A percentile compares a stretch with the other conserved stretches of the same genome.
Conservation (phyloP, 805 yeast species). For the Wickerhamomyces sydowiorum region DNA sequence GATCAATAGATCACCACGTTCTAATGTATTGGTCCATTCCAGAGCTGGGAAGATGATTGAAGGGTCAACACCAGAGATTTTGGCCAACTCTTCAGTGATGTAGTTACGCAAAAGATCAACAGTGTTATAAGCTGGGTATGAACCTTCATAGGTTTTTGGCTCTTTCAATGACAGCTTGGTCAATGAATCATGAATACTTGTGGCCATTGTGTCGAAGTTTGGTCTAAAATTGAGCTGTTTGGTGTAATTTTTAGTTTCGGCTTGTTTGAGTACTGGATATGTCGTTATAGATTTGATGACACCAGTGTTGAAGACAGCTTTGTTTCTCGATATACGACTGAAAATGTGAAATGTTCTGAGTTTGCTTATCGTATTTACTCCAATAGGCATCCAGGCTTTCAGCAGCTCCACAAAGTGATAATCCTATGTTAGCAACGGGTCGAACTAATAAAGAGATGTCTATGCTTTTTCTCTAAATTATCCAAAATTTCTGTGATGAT, state of each 20-base stretch:
- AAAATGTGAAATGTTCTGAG: not conserved
- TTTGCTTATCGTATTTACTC: not conserved
- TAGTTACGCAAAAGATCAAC: conserved; percentile 87
- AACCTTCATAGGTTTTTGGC: conserved; percentile 47
- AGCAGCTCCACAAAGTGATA: not conserved
- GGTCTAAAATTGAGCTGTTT: not conserved
- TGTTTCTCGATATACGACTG: not conserved
- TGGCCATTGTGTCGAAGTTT: conserved; percentile 10
- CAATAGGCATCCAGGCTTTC: not conserved
- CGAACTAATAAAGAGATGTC: no score
- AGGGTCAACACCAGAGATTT: conserved; percentile 66
- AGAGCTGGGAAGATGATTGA: conserved; percentile 73
- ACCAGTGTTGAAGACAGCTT: no score
- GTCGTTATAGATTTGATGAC: not conserved
- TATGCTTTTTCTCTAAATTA: not conserved
- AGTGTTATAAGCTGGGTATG: conserved; percentile 74
- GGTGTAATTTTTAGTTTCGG: not conserved
- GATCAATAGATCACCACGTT: conserved; percentile 87
- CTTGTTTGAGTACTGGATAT: not conserved
- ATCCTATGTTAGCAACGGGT: no score
- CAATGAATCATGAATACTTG: conserved; percentile 25
- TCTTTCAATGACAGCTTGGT: conserved; percentile 28
- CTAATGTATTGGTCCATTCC: conserved; percentile 81
- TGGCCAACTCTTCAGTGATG: conserved; percentile 71
- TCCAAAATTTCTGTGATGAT: not conserved